Percentiles rank a stretch among this genome's conserved stretches.
Conservation (phyloP, 140 eudicot species). For the Bidens hawaiensis region DNA sequence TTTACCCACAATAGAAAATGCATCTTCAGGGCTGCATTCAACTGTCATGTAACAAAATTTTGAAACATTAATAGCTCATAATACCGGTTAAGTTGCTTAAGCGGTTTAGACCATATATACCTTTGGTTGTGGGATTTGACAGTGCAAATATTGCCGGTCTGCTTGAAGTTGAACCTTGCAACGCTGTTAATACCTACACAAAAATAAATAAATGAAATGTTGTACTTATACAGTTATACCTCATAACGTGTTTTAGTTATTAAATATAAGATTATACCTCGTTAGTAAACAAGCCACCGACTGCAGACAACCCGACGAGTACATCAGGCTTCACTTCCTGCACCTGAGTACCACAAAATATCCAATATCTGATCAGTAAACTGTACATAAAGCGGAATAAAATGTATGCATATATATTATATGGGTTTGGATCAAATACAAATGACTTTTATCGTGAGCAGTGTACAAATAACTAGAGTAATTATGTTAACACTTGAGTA, state of each 20-base stretch:
- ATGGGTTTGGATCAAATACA: no score
- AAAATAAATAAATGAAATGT: slow-evolving; percentile 2
- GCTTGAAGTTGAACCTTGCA: slow-evolving; percentile 84
- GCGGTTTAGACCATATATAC: slow-evolving; percentile 34
- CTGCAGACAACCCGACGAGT: slow-evolving; percentile 91
- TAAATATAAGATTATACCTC: slow-evolving; percentile 48
- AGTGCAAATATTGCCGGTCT: slow-evolving; percentile 96
- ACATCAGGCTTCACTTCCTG: slow-evolving; percentile 90
- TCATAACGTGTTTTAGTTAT: neutral
- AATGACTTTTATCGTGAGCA: no score
- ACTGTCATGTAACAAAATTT: slow-evolving; percentile 36
- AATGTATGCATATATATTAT: no score
- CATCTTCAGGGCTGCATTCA: slow-evolving; percentile 95
- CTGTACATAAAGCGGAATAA: no score
- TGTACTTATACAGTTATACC: no score
- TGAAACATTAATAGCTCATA: neutral
- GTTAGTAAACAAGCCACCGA: slow-evolving; percentile 81
- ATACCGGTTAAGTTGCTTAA: neutral
- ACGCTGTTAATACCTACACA: slow-evolving; percentile 83
- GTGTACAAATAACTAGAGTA: no score
- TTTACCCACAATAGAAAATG: slow-evolving; percentile 84
- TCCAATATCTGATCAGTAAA: neutral
- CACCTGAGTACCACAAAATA: slow-evolving; percentile 59
- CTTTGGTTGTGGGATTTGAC: slow-evolving; percentile 95
- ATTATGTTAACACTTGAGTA: no score